phyloP scores from a whole-genome alignment of 805 yeast species.

The Yarrowia sp. region DNA sequence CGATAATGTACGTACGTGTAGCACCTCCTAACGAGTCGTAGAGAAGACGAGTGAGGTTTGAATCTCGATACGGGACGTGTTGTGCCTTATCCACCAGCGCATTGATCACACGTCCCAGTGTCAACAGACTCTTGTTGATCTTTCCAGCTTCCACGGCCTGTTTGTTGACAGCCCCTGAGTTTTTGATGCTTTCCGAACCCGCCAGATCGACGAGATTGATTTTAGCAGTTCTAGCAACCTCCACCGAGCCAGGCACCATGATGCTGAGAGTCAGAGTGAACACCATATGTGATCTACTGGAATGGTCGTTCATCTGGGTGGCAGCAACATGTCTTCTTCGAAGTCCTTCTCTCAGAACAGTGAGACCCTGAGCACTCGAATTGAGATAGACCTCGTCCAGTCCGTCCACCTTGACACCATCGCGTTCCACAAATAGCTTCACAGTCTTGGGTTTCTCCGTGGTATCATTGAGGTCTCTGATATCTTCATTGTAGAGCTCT shows the following conservation, averaged over 20 bases:
- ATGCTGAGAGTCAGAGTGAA: conserved; percentile 70
- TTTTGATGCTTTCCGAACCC: conserved; percentile 87
- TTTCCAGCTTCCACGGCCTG: conserved; percentile 94
- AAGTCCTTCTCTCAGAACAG: conserved; percentile 63
- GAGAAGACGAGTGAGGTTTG: conserved; percentile 76
- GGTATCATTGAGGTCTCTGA: conserved; percentile 63
- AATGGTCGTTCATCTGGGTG: conserved; percentile 76
- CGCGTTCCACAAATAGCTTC: conserved; percentile 62
- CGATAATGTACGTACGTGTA: conserved; percentile 85
- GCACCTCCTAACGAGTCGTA: conserved; percentile 89
- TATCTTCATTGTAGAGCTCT: conserved; percentile 87
- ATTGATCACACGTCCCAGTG: conserved; percentile 89
- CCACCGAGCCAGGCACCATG: conserved; percentile 60
- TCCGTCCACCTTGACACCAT: conserved; percentile 61
- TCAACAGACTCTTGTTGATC: conserved; percentile 84
- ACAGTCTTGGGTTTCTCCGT: conserved; percentile 54
- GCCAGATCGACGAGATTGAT: conserved; percentile 91
- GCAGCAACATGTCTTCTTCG: conserved; percentile 73
- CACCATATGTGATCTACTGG: conserved; percentile 82
- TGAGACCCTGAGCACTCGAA: conserved; percentile 60
- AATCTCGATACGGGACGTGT: conserved; percentile 87
- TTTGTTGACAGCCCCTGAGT: conserved; percentile 86
- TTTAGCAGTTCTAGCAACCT: conserved; percentile 59
- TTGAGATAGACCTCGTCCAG: conserved; percentile 62
- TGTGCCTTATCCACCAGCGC: conserved; percentile 64